These are phyloP conservation scores for Colletotrichum zoysiae DNA, from an alignment of 2,329 filamentous ascomycete genomes.

Conservation along the genomic window DNA sequence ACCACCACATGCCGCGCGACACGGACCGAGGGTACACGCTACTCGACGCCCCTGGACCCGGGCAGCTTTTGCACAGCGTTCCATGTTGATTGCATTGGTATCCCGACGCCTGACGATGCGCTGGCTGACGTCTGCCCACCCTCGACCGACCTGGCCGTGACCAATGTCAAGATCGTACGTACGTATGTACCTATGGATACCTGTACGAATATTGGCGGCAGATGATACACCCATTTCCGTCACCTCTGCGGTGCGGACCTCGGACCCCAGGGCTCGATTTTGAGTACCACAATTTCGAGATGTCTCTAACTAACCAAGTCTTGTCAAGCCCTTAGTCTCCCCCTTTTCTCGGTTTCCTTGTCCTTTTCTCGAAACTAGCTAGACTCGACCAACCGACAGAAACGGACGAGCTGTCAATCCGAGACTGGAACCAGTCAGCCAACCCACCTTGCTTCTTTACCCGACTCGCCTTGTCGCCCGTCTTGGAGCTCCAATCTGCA, in stretches of 20 bases:
- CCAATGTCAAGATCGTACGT: not conserved
- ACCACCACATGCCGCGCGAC: not conserved
- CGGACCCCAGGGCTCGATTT: not conserved
- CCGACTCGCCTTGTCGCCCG: conserved; percentile 27
- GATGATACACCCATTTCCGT: not conserved
- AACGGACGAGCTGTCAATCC: not conserved
- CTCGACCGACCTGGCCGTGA: not conserved
- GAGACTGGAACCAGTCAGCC: not conserved
- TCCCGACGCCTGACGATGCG: conserved; percentile 1
- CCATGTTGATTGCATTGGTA: conserved; percentile 30
- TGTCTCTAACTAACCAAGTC: not conserved
- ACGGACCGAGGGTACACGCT: not conserved
- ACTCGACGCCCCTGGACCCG: conserved; percentile 9
- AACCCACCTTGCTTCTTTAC: conserved; percentile 19
- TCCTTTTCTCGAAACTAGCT: too few relatives aligned
- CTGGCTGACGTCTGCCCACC: not conserved
- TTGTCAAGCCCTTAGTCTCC: conserved; percentile 25
- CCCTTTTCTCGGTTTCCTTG: not conserved
- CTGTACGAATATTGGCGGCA: not conserved
- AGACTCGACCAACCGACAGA: not conserved
- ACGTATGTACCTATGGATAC: too few relatives aligned
- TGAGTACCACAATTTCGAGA: not conserved
- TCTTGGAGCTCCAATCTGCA: not conserved
- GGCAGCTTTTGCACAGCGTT: conserved; percentile 27
- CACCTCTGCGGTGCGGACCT: too few relatives aligned